Evolutionary conservation across 2,329 filamentous ascomycete genomes (phyloP).

Genomic region (Aspergillus sp.): DNA sequence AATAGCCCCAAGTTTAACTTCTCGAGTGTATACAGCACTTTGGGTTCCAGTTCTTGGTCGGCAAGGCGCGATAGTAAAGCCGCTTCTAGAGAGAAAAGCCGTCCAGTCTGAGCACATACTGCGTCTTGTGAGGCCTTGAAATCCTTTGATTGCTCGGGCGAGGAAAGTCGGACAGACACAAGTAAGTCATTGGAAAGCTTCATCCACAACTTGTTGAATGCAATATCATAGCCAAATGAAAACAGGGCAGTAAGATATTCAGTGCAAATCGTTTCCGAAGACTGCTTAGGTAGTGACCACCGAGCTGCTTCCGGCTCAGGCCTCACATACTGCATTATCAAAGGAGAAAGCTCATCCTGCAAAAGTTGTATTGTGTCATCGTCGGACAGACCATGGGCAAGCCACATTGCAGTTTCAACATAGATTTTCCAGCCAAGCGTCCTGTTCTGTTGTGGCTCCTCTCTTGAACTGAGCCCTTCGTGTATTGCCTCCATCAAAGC

Average conservation of each 20-base stretch:
- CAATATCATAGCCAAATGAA: conserved; percentile 44
- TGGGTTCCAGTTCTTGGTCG: conserved; percentile 24
- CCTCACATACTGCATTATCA: conserved; percentile 55
- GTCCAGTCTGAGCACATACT: conserved; percentile 64
- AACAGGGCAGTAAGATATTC: conserved; percentile 40
- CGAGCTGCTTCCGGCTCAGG: conserved; percentile 45
- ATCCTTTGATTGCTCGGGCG: conserved; percentile 79
- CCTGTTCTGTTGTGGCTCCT: conserved; percentile 70
- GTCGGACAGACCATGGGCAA: conserved; percentile 50
- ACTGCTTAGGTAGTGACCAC: conserved; percentile 52
- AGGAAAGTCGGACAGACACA: conserved; percentile 67
- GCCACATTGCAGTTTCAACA: conserved; percentile 60
- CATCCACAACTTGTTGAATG: conserved; percentile 62
- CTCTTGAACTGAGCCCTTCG: conserved; percentile 68
- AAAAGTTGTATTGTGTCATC: conserved; percentile 51
- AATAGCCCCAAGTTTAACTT: conserved; percentile 42
- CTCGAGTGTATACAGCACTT: conserved; percentile 35
- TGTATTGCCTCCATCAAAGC: conserved; percentile 68
- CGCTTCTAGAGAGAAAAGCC: conserved; percentile 63
- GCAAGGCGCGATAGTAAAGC: conserved; percentile 33
- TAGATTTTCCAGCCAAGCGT: conserved; percentile 74
- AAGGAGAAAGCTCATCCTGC: conserved; percentile 50
- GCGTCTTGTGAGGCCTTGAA: conserved; percentile 70
- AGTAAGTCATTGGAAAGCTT: conserved; percentile 62
- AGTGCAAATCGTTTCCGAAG: conserved; percentile 38